Evolutionary conservation across 73 alveolate genomes (phyloP).

Genomic region (Paramecium primaurelia): DNA sequence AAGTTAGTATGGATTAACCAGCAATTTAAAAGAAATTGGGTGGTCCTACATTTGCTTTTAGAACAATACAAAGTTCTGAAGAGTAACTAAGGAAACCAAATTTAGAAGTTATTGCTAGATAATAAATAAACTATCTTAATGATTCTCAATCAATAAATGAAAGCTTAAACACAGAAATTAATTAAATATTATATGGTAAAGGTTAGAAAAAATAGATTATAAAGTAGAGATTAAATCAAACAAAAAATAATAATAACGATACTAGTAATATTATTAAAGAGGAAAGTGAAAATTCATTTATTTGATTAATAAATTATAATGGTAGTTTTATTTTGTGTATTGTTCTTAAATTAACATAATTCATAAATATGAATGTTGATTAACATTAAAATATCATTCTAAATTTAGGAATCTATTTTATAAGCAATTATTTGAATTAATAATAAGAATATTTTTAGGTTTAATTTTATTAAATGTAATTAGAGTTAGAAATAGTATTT

Average conservation of each 20-base stretch:
- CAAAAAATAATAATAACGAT: background rate
- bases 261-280: background rate
- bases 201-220: background rate
- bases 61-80: background rate
- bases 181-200: slow-evolving; percentile 26
- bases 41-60: slow-evolving; percentile 33
- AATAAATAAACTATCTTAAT: background rate
- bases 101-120: background rate
- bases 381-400: background rate
- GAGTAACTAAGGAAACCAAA: background rate
- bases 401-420: background rate
- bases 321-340: background rate
- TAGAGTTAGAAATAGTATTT: background rate
- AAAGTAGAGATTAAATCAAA: background rate
- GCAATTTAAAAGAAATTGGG: slow-evolving; percentile 28
- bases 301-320: background rate
- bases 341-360: background rate
- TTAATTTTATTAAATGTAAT: background rate
- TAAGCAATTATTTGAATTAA: too few relatives aligned
- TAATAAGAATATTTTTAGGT: background rate
- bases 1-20: background rate
- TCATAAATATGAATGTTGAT: background rate
- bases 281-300: slow-evolving; percentile 35
- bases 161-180: slow-evolving; percentile 4
- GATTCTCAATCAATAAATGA: background rate